Evolutionary conservation across 1,139 yeast genomes (phyloP), one percentile per base, ranked within the genome.

Genomic region (Meyerozyma guilliermondii): DNA sequence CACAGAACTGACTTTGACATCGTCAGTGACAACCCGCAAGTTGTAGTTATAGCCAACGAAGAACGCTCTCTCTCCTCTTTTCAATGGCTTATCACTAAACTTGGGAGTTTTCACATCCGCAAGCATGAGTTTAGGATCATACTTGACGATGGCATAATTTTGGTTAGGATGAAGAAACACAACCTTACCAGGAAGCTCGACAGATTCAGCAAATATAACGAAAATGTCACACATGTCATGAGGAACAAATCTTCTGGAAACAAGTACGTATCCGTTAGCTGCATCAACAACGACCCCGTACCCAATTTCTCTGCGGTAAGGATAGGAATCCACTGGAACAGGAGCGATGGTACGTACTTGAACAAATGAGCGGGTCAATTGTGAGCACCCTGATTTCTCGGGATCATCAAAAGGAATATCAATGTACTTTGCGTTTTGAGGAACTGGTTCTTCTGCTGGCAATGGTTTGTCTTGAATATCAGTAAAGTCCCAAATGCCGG

Each of bases 401-500:
- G 53, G 59, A 43, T 77, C 76, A 40, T 76, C 81, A 35, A 81
- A 69, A 26, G 89, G 87, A 26, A 85, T 72, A 47, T 85, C 88
- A 38, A 84, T 76, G 54, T 80, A 85, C 54, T 78, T 81, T 3
- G 94, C 95, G 41, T 74, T 66, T 50, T 77, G 83, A 2, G 89
- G 82, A 29, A 47, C 47, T 3, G 53, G 44, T 24, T 61, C 56
- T 11, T 74, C 54, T 14, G 82, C 73, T 2, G 83, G 80, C 26
- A 82, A 57, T 3, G 91, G 81, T 31, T 69, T 62, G 13, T 80
- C 81, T 47, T 84, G 91, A 28, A 89, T 60, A 34, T 80, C 78
- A 10, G 73, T 72, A 58, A 82, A 87, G 58, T 89, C 95, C 97
- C 97, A 91, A 27, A 88, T 62, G 3, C 98, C 97, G 1, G 95